Evolutionary conservation across 345 rosid species (phyloP).

Genomic region (Eucalyptus polybractea): DNA sequence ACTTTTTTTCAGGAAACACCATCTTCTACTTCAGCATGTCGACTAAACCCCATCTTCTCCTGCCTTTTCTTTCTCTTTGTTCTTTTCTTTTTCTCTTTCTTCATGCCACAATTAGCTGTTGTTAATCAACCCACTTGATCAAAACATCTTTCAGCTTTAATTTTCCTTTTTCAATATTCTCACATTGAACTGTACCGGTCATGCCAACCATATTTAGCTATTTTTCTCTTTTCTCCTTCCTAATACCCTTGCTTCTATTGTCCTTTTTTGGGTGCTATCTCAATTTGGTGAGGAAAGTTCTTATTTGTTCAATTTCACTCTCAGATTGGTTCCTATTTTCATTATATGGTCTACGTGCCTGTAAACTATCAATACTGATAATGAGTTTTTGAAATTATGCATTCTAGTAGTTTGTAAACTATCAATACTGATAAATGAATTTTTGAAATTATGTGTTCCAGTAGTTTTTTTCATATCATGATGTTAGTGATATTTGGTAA

Average conservation of each 20-base stretch:
- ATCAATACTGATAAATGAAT: not conserved
- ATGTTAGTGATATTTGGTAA: not conserved
- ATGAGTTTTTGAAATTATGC: not conserved
- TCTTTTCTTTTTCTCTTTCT: not conserved
- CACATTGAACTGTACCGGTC: not conserved
- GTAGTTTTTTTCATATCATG: not conserved
- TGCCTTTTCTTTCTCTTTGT: not conserved
- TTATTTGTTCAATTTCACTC: not conserved
- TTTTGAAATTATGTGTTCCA: not conserved
- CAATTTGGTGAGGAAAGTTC: not conserved
- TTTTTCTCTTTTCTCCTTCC: not conserved
- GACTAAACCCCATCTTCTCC: not conserved
- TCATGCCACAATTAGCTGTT: not conserved
- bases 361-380: not conserved
- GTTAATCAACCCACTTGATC: not conserved
- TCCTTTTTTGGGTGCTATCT: not conserved
- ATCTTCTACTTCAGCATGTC: not conserved
- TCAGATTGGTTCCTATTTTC: not conserved
- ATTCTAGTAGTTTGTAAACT: not conserved
- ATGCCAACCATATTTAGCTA: not conserved
- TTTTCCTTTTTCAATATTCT: not conserved
- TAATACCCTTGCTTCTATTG: not conserved
- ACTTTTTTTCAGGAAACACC: not conserved
- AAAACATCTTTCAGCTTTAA: not conserved
- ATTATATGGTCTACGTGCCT: not conserved